Base-by-base conservation (phyloP, 805 yeast species). In the Ogataea nonfermentans region DNA sequence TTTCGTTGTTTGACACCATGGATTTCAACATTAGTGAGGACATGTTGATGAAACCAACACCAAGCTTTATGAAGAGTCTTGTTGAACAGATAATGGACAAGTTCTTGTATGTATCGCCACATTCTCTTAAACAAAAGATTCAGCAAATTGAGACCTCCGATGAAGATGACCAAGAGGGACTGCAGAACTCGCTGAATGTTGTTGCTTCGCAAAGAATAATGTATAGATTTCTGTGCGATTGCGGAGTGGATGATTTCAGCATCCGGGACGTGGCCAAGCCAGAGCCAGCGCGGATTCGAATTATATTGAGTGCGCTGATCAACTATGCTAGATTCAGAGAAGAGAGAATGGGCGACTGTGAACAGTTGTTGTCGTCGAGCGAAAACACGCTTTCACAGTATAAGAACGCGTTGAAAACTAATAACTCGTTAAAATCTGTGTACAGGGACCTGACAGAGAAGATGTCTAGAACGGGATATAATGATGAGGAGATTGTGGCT, bases 271-370 rank as follows among this genome's bases (percentile, higher is more conserved):
- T 89, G 22, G 68, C 76, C 43, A 79, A 78, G 48, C 96, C 96
- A 0, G 95, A 88, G n/a, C 67, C 84, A 0, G 62, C 59, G 26
- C 67, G 95, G 42, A 69, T 78, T 1, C 66, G 79, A 46, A 66
- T 91, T 32, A 69, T 87, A 14, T 61, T 88, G 19, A 86, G 95
- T 56, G 93, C 93, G 1, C 79, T 88, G 35, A 84, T 88, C 15
- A 89, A 89, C 57, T 89, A 78, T 68, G 95, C 95, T 1, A 66
- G 91, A 41, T 88, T 84, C 54, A 72, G 95, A 49, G 95, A 86
- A 51, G 87, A 81, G 48, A 79, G 84, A 43, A 74, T 81, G 57
- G 71, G 68, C 16, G 89, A 83, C 49, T 80, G 84, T 53, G 87
- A 81, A 45, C 75, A 74, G 17, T 65, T 84, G 17, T 76, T 82